Evolutionary conservation across 2,329 filamentous ascomycete genomes (phyloP), one percentile per base, ranked within the genome.

Genomic region (Aspergillus hiratsukae): DNA sequence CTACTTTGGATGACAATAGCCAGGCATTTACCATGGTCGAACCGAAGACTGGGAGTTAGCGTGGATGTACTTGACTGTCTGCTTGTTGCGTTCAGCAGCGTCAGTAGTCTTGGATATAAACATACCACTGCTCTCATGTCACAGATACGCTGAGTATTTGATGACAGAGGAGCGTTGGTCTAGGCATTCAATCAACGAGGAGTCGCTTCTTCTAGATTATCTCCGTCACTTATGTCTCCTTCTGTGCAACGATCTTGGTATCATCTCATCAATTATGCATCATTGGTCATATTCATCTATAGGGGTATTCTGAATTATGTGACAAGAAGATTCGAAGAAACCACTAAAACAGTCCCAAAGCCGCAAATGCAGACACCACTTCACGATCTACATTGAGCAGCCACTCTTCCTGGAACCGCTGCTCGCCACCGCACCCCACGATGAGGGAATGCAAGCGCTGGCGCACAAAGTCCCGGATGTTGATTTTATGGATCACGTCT

Each of bases 401-500:
- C 74, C 75, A 78, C 28, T 75, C 70, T 21, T 70, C 70, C 55
- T 75, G 70, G 62, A 78, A 78, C 41, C 66, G 69, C 54, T 75
- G 70, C 28, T 70, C 69, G 3, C 76, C 75, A 43, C 75, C 76
- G 59, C 74, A 76, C 3, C 65, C 62, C 48, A 66, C 61, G 49
- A 77, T 71, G n/a, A 76, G 62, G 5, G 70, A 67, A 17, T 72
- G 72, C 37, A 80, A 59, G 40, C 70, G 71, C 49, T 76, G 71
- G 1, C 72, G 70, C 10, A 80, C 69, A 58, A 77, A 79, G 10
- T 73, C 69, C n/a, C 76, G 71, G 28, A 78, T 73, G 46, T 78
- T 76, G 51, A 78, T 68, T 17, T 71, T 72, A 54, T 78, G 75
- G 14, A 78, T 69, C 9, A 72, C 66, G 56, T 80, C 77, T 6